Base-by-base conservation (phyloP, 352 stramenopile species). In the Globisporangium alternatum region DNA sequence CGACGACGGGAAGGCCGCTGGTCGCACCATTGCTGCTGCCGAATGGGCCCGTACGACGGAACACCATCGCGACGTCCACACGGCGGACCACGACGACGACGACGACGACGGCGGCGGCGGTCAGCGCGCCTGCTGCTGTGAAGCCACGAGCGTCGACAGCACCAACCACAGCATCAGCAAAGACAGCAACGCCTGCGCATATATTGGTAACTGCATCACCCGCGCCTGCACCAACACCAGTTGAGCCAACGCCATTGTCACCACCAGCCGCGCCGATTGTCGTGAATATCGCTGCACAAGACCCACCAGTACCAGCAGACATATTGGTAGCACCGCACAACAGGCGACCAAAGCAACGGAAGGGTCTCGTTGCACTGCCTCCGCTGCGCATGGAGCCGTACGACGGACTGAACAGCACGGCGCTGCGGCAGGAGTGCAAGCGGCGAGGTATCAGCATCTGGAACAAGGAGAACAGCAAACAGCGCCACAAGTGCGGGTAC, bases 311-410 rank as follows among this genome's bases (percentile, higher is more conserved):
- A 17, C 10, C 39, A 45, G 12, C 15, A 45, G 19, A 45, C 10
- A 5, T 13, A 45, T n/a, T 13, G 5, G 15, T 12, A 45, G 13
- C 39, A n/a, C 39, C 39, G 39, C 12, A 6, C n/a, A 17, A 1
- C 4, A 45, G 5, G 39, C 39, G 15, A n/a, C 1, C 12, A 6
- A 45, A 5, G 2, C 39, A 45, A 12, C 39, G 39, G 39, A 15
- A 17, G 39, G 1, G 0, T n/a, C 10, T 10, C 13, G 5, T 45
- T n/a, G 19, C 6, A 3, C 19, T 57, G 10, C 28, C 28, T 15
- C 51, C 28, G 28, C 28, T 22, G 51, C 15, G n/a, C 28, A 57
- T 57, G 51, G 51, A 57, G 51, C 51, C 51, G 30, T 57, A 57
- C 51, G 51, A 57, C 15, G 51, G 30, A 17, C 28, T 57, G 30